Evolutionary conservation across 1,139 yeast genomes (phyloP).

Genomic region (Arxiozyma heterogenica): DNA sequence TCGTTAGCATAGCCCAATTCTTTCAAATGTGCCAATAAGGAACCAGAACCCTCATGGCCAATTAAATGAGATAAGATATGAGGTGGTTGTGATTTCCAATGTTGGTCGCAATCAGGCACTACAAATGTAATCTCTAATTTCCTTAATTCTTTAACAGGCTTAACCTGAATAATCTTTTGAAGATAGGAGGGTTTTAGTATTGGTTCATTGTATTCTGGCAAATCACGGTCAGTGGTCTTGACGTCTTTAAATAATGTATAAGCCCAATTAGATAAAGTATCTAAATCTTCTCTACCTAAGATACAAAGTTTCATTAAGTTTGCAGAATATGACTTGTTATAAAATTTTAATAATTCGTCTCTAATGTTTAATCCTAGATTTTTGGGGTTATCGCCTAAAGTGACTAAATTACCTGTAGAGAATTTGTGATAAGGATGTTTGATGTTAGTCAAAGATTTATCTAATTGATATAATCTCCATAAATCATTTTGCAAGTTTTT

Average conservation of each 20-base stretch:
- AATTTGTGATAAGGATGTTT: slow-evolving; percentile 67
- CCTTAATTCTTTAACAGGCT: slow-evolving; percentile 75
- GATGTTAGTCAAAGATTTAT: slow-evolving; percentile 62
- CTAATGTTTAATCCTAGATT: slow-evolving; percentile 47
- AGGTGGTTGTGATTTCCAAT: slow-evolving; percentile 63
- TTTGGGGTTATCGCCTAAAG: slow-evolving; percentile 51
- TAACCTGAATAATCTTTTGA: slow-evolving; percentile 51
- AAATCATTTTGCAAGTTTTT: slow-evolving; percentile 82
- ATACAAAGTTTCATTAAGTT: slow-evolving; percentile 82
- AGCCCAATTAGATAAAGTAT: slow-evolving; percentile 63
- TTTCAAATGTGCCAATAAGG: slow-evolving; percentile 62
- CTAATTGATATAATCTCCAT: slow-evolving; percentile 85
- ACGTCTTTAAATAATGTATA: slow-evolving; percentile 56
- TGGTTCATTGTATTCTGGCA: slow-evolving; percentile 40
- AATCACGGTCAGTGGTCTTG: slow-evolving; percentile 40
- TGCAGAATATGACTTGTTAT: slow-evolving; percentile 55
- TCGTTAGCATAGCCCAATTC: slow-evolving; percentile 70
- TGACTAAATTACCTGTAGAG: slow-evolving; percentile 61
- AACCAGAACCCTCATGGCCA: slow-evolving; percentile 90
- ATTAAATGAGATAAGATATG: slow-evolving; percentile 68
- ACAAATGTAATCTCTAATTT: slow-evolving; percentile 58
- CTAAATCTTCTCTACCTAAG: slow-evolving; percentile 72
- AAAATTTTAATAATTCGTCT: slow-evolving; percentile 54
- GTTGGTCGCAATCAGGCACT: slow-evolving; percentile 60
- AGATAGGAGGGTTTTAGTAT: slow-evolving; percentile 40